phyloP scores from a whole-genome alignment of 805 yeast species.

The Schwanniomyces polymorphus region DNA sequence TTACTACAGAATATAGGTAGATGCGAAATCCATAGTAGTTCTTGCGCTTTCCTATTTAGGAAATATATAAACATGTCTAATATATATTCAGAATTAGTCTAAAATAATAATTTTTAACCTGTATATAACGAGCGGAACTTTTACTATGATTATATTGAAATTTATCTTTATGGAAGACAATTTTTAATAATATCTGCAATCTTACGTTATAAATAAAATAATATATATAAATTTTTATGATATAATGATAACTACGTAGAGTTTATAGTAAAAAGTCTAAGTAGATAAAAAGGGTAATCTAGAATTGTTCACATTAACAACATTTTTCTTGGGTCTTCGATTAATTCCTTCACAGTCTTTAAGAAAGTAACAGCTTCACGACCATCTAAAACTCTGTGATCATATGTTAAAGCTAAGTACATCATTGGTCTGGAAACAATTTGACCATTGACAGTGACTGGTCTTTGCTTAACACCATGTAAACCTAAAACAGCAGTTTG shows the following conservation, averaged over 20 bases:
- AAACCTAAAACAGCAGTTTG: constrained; percentile 97
- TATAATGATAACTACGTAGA: background rate
- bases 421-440: constrained; percentile 98
- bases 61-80: constrained; percentile 7
- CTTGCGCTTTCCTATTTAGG: constrained; percentile 7
- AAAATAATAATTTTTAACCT: background rate
- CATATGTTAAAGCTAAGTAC: constrained; percentile 98
- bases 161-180: background rate
- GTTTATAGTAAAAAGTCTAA: background rate
- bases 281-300: background rate
- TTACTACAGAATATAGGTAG: background rate
- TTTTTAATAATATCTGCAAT: background rate
- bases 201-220: background rate
- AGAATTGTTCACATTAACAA: constrained; percentile 39
- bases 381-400: constrained; percentile 97
- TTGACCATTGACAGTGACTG: constrained; percentile 94
- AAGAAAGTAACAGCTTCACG: constrained; percentile 98
- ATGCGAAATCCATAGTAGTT: constrained; percentile 1
- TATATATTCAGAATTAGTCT: constrained; percentile 6
- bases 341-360: constrained; percentile 92
- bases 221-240: background rate
- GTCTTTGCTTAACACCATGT: constrained; percentile 97
- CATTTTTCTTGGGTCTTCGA: constrained; percentile 99
- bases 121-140: background rate
- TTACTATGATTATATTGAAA: background rate